Percentiles rank a stretch among this genome's conserved stretches.
These are phyloP conservation scores for Triticum timopheevii DNA, from an alignment of 176 grass and related monocot species.

Conservation along the genomic window DNA sequence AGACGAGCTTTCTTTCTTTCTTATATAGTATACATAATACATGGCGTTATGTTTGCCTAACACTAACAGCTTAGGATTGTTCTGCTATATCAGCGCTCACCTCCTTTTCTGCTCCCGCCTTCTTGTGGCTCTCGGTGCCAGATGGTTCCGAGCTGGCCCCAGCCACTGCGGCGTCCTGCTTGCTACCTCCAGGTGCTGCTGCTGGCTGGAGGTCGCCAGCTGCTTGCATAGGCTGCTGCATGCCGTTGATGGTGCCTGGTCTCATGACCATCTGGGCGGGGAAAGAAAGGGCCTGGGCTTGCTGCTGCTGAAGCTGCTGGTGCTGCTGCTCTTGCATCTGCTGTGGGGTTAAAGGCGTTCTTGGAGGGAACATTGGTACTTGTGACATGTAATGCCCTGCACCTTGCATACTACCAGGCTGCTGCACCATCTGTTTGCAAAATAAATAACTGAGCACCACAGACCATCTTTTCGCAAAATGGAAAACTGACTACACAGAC, in stretches of 20 bases:
- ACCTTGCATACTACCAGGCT: slow-evolving; percentile 51
- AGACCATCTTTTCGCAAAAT: slow-evolving; percentile 50
- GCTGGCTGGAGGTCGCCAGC: slow-evolving; percentile 42
- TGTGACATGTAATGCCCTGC: slow-evolving; percentile 72
- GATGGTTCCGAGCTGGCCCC: slow-evolving; percentile 40
- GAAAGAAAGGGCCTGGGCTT: slow-evolving; percentile 63
- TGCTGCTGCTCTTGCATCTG: slow-evolving; percentile 77
- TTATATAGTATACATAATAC: slow-evolving; percentile 49
- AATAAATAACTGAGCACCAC: slow-evolving; percentile 3
- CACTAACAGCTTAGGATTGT: slow-evolving; percentile 34
- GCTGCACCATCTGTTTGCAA: slow-evolving; percentile 57
- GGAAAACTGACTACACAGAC: background rate
- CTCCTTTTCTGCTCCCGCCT: slow-evolving; percentile 42
- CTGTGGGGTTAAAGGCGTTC: slow-evolving; percentile 72
- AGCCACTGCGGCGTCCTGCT: slow-evolving; percentile 36
- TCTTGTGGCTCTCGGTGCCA: slow-evolving; percentile 59
- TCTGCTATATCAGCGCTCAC: slow-evolving; percentile 30
- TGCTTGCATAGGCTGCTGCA: slow-evolving; percentile 63
- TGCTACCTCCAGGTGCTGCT: slow-evolving; percentile 37
- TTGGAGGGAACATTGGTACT: slow-evolving; percentile 72
- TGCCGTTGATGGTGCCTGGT: slow-evolving; percentile 59
- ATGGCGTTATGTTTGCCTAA: slow-evolving; percentile 47
- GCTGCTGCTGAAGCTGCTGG: slow-evolving; percentile 69
- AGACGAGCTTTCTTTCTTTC: slow-evolving; percentile 14
- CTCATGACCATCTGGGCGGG: slow-evolving; percentile 69